Conservation (phyloP, 208 protist species). For the Trypanosomatidae sp. region DNA sequence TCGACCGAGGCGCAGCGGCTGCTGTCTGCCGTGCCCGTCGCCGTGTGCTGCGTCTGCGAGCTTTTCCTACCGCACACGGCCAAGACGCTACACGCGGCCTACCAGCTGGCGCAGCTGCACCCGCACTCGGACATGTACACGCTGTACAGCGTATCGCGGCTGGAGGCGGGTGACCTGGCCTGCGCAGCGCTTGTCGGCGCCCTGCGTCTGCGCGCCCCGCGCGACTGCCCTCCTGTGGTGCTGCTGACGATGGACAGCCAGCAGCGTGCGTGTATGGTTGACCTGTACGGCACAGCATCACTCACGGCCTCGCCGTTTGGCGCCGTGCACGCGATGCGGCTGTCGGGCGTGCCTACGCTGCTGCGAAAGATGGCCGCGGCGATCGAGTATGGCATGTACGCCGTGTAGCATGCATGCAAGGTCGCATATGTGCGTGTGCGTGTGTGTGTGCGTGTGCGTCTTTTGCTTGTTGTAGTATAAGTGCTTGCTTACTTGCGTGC, state of each 20-base stretch:
- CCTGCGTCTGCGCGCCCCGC: constrained; percentile 8
- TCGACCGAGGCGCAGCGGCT: constrained; percentile 14
- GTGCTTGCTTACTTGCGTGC: neutral
- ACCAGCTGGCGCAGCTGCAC: constrained; percentile 47
- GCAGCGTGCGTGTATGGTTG: constrained; percentile 26
- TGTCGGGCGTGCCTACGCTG: constrained; percentile 3
- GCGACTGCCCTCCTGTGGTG: constrained; percentile 28
- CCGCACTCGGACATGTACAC: constrained; percentile 47
- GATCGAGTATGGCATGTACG: constrained; percentile 2
- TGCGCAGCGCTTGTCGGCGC: constrained; percentile 25
- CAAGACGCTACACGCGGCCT: constrained; percentile 31
- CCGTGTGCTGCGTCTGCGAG: constrained; percentile 51
- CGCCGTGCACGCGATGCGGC: constrained; percentile 8
- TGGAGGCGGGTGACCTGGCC: constrained; percentile 56
- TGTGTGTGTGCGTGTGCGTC: too few species aligned
- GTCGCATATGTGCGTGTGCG: too few species aligned
- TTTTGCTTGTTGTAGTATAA: too few species aligned
- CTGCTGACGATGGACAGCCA: constrained; percentile 51
- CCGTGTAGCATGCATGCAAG: too few species aligned
- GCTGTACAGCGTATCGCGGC: constrained; percentile 36
- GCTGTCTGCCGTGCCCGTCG: constrained; percentile 25
- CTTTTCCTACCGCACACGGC: constrained; percentile 57
- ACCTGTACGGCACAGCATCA: constrained; percentile 19
- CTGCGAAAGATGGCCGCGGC: constrained; percentile 11
- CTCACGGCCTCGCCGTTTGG: constrained; percentile 1